phyloP scores from a whole-genome alignment of 768 basidiomycete species.

The Leucocoprinus sp. region DNA sequence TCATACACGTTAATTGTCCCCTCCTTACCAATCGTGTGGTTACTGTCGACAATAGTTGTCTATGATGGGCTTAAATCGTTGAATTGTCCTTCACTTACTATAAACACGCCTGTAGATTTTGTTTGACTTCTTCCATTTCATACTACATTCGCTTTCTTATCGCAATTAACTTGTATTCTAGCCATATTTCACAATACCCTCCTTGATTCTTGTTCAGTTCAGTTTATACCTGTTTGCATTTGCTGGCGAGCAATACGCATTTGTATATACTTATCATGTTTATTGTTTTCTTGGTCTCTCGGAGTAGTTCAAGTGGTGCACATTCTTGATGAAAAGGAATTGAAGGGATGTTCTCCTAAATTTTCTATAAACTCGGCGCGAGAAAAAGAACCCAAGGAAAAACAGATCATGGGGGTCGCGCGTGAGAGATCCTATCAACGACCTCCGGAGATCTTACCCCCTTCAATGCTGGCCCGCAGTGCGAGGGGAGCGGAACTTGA shows the following conservation, averaged over 20 bases:
- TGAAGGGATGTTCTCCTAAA: neutral
- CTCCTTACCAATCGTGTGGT: neutral
- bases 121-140: neutral
- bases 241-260: neutral
- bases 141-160: conserved; percentile 10
- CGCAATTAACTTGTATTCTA: conserved; percentile 11
- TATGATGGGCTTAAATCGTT: conserved; percentile 9
- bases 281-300: conserved; percentile 8
- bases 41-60: conserved; percentile 8
- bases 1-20: conserved; percentile 1
- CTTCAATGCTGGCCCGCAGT: conserved; percentile 2
- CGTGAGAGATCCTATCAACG: conserved; percentile 9
- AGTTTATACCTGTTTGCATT: neutral
- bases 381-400: conserved; percentile 4
- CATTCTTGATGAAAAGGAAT: neutral
- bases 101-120: conserved; percentile 6
- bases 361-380: conserved; percentile 1
- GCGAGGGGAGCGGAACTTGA: neutral
- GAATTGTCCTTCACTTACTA: conserved; percentile 1
- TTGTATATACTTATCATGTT: conserved; percentile 11
- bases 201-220: conserved; percentile 1
- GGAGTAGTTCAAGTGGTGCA: conserved; percentile 4
- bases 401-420: neutral
- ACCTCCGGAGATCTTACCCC: conserved; percentile 8
- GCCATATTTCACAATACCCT: conserved; percentile 4